These are phyloP conservation scores for Aspergillus haitiensis DNA, from an alignment of 495 filamentous ascomycete species.

Conservation along the genomic window DNA sequence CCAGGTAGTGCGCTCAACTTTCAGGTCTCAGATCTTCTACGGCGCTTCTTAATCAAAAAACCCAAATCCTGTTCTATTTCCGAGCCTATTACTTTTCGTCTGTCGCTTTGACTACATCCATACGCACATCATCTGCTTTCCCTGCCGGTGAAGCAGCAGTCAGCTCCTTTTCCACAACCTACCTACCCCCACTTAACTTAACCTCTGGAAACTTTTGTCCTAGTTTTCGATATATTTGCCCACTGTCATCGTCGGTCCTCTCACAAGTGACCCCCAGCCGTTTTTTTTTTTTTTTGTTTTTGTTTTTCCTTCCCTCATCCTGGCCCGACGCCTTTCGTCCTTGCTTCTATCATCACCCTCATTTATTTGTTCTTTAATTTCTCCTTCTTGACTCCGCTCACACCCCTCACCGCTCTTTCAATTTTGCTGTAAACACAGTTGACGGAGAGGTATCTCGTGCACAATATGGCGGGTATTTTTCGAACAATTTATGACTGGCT, in stretches of 20 bases:
- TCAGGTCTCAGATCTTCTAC: constrained; percentile 14
- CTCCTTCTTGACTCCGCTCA: constrained; percentile 7
- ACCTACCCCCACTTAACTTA: constrained; percentile 14
- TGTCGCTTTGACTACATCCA: constrained; percentile 20
- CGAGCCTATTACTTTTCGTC: constrained; percentile 17
- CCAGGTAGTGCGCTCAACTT: constrained; percentile 10
- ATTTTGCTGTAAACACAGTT: neutral
- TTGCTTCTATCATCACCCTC: constrained; percentile 4
- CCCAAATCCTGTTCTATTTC: constrained; percentile 11
- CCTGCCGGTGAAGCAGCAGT: constrained; percentile 18
- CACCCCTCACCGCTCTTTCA: constrained; percentile 21
- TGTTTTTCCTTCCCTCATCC: constrained; percentile 22
- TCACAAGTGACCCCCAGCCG: neutral
- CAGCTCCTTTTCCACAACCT: constrained; percentile 21
- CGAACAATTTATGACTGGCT: constrained; percentile 97
- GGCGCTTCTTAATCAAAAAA: constrained; percentile 16
- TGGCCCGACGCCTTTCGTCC: constrained; percentile 1
- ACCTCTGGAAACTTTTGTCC: constrained; percentile 24
- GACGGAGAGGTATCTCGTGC: constrained; percentile 3
- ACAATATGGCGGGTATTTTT: constrained; percentile 79
- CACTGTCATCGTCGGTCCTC: constrained; percentile 16
- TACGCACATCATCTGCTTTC: constrained; percentile 21
- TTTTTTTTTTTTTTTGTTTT: constrained; percentile 1
- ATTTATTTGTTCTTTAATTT: constrained; percentile 21
- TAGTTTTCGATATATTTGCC: constrained; percentile 25